Conservation (phyloP, 106 monocot genomes). For the Acanthochlamys bracteata region DNA sequence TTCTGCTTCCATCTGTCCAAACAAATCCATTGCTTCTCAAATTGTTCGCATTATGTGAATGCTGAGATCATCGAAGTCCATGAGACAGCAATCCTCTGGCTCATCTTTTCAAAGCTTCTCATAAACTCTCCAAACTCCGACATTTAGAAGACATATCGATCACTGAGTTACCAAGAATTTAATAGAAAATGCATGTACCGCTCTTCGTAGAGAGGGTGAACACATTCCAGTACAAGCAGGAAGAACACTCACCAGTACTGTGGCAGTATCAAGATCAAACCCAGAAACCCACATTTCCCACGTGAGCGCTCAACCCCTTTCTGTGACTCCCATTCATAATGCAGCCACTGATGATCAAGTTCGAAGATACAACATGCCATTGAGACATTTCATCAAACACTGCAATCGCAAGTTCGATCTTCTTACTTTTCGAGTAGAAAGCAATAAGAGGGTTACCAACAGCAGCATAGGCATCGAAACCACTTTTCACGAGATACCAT, state of each 20-base stretch:
- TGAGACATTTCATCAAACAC: conserved; percentile 68
- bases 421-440: conserved; percentile 42
- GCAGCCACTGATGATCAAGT: conserved; percentile 60
- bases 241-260: conserved; percentile 48
- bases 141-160: conserved; percentile 80
- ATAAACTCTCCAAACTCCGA: conserved; percentile 25
- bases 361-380: conserved; percentile 60
- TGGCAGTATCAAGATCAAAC: conserved; percentile 41
- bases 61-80: conserved; percentile 70
- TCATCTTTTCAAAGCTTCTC: conserved; percentile 43
- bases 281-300: conserved; percentile 49
- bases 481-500: conserved; percentile 42
- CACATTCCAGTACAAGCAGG: conserved; percentile 48
- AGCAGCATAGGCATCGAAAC: conserved; percentile 24
- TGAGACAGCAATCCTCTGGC: conserved; percentile 43
- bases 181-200: conserved; percentile 53
- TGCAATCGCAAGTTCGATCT: conserved; percentile 24
- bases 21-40: conserved; percentile 44
- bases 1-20: conserved; percentile 47
- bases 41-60: conserved; percentile 27
- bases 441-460: conserved; percentile 54
- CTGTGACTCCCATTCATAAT: conserved; percentile 18
- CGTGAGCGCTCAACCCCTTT: conserved; percentile 17
- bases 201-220: conserved; percentile 20
- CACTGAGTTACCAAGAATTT: conserved; percentile 51